Conservation (phyloP, 805 yeast species). For the Barnettozyma wickerhamii region DNA sequence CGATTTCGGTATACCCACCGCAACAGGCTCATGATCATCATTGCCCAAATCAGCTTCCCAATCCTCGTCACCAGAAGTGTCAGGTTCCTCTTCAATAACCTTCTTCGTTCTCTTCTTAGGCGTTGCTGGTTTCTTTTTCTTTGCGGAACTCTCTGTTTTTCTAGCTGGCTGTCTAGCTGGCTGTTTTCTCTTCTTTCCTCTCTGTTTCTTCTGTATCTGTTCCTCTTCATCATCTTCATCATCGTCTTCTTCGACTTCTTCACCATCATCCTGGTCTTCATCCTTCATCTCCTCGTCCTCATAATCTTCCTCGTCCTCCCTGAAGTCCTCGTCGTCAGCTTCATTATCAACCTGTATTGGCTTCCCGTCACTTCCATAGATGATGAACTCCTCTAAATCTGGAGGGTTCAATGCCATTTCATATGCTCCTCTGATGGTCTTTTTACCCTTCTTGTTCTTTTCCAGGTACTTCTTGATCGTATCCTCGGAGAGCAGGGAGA, state of each 20-base stretch:
- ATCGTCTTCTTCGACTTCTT: conserved; percentile 21
- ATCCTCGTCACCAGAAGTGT: conserved; percentile 24
- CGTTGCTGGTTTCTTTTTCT: conserved; percentile 10
- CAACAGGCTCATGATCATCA: conserved; percentile 16
- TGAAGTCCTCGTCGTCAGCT: conserved; percentile 29
- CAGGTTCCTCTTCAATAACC: conserved; percentile 18
- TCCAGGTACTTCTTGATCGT: conserved; percentile 37
- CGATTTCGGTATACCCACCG: conserved; percentile 15
- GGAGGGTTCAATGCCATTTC: conserved; percentile 51
- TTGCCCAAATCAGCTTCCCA: conserved; percentile 21
- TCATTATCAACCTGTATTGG: conserved; percentile 30
- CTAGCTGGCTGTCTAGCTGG: conserved; percentile 11
- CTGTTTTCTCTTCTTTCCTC: conserved; percentile 14
- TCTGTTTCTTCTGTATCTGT: conserved; percentile 1
- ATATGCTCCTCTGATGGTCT: conserved; percentile 46
- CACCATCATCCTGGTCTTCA: conserved; percentile 24
- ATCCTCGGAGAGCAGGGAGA: conserved; percentile 40
- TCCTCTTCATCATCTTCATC: conserved; percentile 16
- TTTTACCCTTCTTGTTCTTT: conserved; percentile 35
- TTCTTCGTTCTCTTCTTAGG: conserved; percentile 6
- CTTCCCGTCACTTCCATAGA: conserved; percentile 38
- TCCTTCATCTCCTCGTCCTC: conserved; percentile 28
- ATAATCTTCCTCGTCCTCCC: conserved; percentile 24
- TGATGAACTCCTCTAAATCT: conserved; percentile 39
- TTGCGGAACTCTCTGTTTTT: conserved; percentile 11